These are phyloP conservation scores for Ambrosiella cleistominuta DNA, from an alignment of 2,329 filamentous ascomycete genomes.

Conservation along the genomic window DNA sequence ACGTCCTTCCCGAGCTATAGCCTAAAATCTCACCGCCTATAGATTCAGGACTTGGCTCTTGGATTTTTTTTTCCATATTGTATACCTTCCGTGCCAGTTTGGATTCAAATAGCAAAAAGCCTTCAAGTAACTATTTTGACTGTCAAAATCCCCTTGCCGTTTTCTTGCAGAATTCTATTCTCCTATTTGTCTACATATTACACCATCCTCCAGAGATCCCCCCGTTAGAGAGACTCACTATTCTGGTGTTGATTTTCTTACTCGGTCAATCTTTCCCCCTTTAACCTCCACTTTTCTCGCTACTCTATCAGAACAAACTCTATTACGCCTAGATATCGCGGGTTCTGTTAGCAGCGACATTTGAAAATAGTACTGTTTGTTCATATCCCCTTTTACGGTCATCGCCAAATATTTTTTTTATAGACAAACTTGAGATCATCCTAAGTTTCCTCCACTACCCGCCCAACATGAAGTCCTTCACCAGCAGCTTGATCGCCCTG, in stretches of 20 bases:
- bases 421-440: too few species aligned
- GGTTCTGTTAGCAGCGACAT: too few species aligned
- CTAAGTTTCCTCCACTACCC: background rate
- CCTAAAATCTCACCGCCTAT: background rate
- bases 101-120: background rate
- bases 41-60: background rate
- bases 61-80: background rate
- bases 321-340: background rate
- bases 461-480: slow-evolving; percentile 1
- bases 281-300: background rate
- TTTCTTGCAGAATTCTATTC: background rate
- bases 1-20: background rate
- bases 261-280: background rate
- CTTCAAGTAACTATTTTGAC: too few species aligned
- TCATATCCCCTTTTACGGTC: too few species aligned
- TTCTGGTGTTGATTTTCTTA: background rate
- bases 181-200: background rate
- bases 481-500: slow-evolving; percentile 14
- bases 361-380: too few species aligned
- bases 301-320: background rate
- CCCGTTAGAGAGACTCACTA: background rate
- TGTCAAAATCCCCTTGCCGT: too few species aligned
- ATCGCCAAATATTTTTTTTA: too few species aligned
- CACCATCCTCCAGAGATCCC: background rate
- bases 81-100: background rate